Percentiles rank a stretch among this genome's conserved stretches.
phyloP scores from a whole-genome alignment of 139 green algal species.

The Auxenochlorella protothecoides region DNA sequence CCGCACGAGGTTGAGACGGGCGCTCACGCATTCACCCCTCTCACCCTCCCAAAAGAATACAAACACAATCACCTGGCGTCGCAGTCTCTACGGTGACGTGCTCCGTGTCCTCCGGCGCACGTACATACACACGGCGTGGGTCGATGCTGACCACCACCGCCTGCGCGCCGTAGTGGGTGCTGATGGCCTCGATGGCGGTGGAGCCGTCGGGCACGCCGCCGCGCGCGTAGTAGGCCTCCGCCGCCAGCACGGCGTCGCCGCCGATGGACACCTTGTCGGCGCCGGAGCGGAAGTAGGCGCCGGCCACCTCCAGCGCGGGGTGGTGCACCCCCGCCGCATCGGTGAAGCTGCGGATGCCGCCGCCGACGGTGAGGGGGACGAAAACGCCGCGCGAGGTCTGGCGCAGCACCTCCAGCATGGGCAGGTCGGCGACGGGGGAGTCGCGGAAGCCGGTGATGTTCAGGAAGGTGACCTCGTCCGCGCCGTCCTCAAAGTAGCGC shows the following conservation, averaged over 20 bases:
- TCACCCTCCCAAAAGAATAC: background rate
- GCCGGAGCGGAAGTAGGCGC: conserved; percentile 93
- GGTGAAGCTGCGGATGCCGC: conserved; percentile 89
- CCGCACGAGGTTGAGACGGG: conserved; percentile 5
- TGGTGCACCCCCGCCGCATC: conserved; percentile 68
- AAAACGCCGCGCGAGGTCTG: conserved; percentile 86
- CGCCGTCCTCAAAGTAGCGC: conserved; percentile 88
- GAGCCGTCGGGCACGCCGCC: conserved; percentile 40
- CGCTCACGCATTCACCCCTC: background rate
- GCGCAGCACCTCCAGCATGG: conserved; percentile 90
- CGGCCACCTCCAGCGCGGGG: conserved; percentile 82
- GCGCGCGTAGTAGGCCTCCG: conserved; percentile 42
- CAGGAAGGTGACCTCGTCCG: conserved; percentile 96
- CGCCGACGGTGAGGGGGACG: conserved; percentile 95
- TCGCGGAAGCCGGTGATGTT: conserved; percentile 97
- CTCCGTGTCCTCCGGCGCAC: conserved; percentile 36
- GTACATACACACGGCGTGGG: conserved; percentile 79
- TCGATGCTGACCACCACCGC: conserved; percentile 89
- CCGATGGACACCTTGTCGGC: conserved; percentile 97
- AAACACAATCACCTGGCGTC: conserved; percentile 9
- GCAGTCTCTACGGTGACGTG: conserved; percentile 53
- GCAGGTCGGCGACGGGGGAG: conserved; percentile 83
- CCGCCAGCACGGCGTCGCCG: conserved; percentile 74
- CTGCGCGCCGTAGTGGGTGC: conserved; percentile 79
- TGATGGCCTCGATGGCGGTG: conserved; percentile 93